Conservation (phyloP, 805 yeast genomes). For the Candida taoyuanica region DNA sequence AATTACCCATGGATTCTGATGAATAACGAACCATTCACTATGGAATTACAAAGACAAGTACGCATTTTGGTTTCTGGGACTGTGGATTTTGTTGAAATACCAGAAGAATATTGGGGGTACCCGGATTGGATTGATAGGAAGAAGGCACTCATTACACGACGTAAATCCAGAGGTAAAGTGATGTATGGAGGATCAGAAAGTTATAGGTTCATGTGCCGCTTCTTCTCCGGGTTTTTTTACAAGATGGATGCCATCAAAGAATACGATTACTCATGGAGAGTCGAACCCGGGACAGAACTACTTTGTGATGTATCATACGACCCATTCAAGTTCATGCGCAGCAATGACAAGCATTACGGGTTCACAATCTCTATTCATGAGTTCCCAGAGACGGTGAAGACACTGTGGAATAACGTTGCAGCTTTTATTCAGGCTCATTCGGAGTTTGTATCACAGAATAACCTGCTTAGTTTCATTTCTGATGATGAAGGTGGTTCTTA, state of each 20-base stretch:
- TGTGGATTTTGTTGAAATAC: conserved; percentile 39
- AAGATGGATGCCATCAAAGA: conserved; percentile 39
- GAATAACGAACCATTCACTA: conserved; percentile 42
- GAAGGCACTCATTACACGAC: conserved; percentile 29
- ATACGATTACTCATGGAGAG: conserved; percentile 56
- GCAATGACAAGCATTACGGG: conserved; percentile 64
- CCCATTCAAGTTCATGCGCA: conserved; percentile 57
- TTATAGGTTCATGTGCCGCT: conserved; percentile 68
- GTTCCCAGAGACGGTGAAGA: conserved; percentile 50
- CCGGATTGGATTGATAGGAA: conserved; percentile 39
- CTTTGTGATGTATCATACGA: conserved; percentile 48
- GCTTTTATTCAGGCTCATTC: conserved; percentile 43
- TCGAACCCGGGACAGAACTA: conserved; percentile 54
- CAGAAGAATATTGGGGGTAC: conserved; percentile 42
- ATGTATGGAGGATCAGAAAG: conserved; percentile 46
- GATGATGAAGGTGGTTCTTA: conserved; percentile 39
- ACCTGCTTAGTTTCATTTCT: conserved; percentile 49
- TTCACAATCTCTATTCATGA: conserved; percentile 75
- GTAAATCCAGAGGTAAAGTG: conserved; percentile 30
- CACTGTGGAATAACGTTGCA: conserved; percentile 46
- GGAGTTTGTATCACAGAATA: conserved; percentile 44
- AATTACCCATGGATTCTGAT: conserved; percentile 81
- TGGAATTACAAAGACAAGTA: conserved; percentile 33
- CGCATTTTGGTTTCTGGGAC: conserved; percentile 36
- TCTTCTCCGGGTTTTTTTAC: conserved; percentile 62